Base-by-base conservation (phyloP, 306 rosid species). In the Begonia fuchsioides region DNA sequence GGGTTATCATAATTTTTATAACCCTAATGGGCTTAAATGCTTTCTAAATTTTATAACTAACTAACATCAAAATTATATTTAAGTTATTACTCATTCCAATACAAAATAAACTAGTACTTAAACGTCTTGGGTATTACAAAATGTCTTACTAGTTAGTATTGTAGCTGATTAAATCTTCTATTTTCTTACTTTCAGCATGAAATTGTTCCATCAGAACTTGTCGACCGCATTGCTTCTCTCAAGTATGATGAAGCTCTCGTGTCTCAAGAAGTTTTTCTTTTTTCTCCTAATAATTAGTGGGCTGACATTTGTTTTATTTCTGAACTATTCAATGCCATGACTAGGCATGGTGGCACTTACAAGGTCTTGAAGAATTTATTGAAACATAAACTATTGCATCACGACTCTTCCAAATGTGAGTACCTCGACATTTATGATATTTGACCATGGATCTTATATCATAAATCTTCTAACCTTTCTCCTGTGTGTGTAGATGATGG, bases 281-380 rank as follows among this genome's bases (percentile, higher is more conserved):
- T 5, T 8, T 46, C 12, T 6, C 0, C 12, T 13, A 13, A 26
- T 49, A 6, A 1, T 38, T 3, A 3, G 2, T 3, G 3, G 15
- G 9, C 17, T 17, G 17, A 32, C 8, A 43, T 51, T 1, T 49
- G 6, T 12, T 2, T 40, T 17, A 16, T 13, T 61, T 16, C 11
- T 17, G 12, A 12, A 15, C 32, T 19, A 20, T 47, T 3, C 15
- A 15, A 17, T 16, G 18, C 39, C 49, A 17, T 61, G 46, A 60
- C 35, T 62, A 87, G 96, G 78, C 94, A 81, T 69, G 96, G 96
- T 7, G 94, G 94, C 53, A 73, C 90, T 7, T 88, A 81, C 59
- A 88, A 83, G 68, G 95, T 88, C 43, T 38, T 88, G 72, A 88
- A 78, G 59, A 81, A 81, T 61, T 71, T 88, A 71, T 90, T 84